Evolutionary conservation across 176 grass and related monocot genomes (phyloP), one percentile per base, ranked within the genome.

Genomic region (Oryza glumipatula): DNA sequence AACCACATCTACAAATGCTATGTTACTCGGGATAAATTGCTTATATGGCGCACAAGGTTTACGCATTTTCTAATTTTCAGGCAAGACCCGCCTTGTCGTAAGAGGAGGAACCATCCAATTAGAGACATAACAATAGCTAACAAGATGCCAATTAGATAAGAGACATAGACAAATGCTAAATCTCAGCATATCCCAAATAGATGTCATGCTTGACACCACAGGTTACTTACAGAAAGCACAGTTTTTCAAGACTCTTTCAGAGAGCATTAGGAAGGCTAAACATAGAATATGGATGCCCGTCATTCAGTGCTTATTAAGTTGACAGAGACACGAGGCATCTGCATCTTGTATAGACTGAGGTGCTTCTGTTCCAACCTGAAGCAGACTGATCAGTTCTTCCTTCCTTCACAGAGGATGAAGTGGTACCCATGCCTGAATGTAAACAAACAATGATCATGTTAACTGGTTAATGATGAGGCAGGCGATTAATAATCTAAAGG

Each of bases 401-500:
- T 87, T 39, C 93, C 96, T 89, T 99, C 96, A 22, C 74, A 86
- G 14, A 96, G 88, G 78, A 99, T 96, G 56, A 96, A 35, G 70
- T 99, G 93, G 48, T 99, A 99, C 3, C 96, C 96, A 15, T 99
- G 96, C 81, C 91, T 96, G 83, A 46, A 91, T 48, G 5, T 21
- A 47, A 86, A 72, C 1, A 9, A 1, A 21, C 1, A 75, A 26
- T 26, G 35, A 26, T 63, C 3, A 1, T 36, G 35, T 35, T 73
- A 51, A 11, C 14, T n/a, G 3, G 0, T 19, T 69, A 69, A 70
- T 48, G 9, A 61, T 28, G 21, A 33, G 9, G 5, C 8, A 73
- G 65, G 19, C 0, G 24, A 70, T 56, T 17, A 73, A 44, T 22
- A 72, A 70, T 44, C 9, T 35, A 4, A 41, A 70, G 12, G 23